Evolutionary conservation across 257 asterid genomes (phyloP).

Genomic region (Buddleja alternifolia): DNA sequence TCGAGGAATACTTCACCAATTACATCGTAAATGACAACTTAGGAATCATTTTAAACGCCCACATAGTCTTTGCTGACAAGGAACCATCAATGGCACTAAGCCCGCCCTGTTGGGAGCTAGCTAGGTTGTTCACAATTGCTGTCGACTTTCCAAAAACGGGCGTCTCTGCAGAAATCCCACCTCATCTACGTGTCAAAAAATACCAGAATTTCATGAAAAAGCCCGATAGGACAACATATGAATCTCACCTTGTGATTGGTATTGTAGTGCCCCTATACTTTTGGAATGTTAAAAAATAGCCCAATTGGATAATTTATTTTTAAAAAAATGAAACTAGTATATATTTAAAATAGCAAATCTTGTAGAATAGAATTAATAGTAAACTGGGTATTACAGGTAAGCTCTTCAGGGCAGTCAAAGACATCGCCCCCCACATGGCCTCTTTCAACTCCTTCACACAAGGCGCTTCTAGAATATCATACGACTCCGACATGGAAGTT

Average conservation of each 20-base stretch:
- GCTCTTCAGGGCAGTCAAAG: slow-evolving; percentile 71
- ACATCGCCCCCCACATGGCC: slow-evolving; percentile 47
- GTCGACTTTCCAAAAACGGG: slow-evolving; percentile 95
- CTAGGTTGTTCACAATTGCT: slow-evolving; percentile 67
- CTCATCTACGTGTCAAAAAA: slow-evolving; percentile 66
- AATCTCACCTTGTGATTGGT: slow-evolving; percentile 64
- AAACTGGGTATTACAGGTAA: slow-evolving; percentile 24
- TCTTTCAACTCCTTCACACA: slow-evolving; percentile 47
- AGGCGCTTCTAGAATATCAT: slow-evolving; percentile 59
- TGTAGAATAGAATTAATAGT: too few relatives aligned
- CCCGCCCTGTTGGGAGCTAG: slow-evolving; percentile 58
- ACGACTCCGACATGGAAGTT: slow-evolving; percentile 68
- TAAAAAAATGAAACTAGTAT: too few relatives aligned
- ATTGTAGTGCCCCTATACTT: too few relatives aligned
- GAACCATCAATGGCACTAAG: slow-evolving; percentile 58
- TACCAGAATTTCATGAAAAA: slow-evolving; percentile 96
- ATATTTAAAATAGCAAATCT: too few relatives aligned
- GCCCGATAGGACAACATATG: slow-evolving; percentile 59
- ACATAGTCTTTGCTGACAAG: slow-evolving; percentile 75
- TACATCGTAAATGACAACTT: slow-evolving; percentile 82
- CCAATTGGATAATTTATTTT: too few relatives aligned
- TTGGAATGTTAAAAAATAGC: too few relatives aligned
- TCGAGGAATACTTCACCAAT: slow-evolving; percentile 79
- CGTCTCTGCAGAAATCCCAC: slow-evolving; percentile 81
- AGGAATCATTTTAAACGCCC: slow-evolving; percentile 81